Conservation (phyloP, 495 filamentous ascomycete species). For the Pyronema omphalodes region DNA sequence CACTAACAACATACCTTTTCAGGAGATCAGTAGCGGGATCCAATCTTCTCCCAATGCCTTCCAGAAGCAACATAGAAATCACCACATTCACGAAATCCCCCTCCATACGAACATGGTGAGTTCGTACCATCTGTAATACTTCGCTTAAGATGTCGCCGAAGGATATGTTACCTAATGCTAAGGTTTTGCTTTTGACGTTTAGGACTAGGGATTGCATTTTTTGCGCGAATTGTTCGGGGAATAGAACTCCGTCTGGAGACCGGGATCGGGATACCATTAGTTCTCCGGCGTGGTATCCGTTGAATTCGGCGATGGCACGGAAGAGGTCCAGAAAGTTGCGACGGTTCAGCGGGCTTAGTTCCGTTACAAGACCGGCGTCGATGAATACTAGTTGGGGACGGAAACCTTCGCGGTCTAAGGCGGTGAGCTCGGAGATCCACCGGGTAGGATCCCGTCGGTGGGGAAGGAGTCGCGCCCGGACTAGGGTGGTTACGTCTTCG, state of each 20-base stretch:
- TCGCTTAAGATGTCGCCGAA: constrained; percentile 89
- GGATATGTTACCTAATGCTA: constrained; percentile 85
- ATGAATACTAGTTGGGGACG: constrained; percentile 94
- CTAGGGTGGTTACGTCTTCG: constrained; percentile 73
- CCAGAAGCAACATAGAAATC: constrained; percentile 78
- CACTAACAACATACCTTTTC: constrained; percentile 38
- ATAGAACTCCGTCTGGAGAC: constrained; percentile 72
- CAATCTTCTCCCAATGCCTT: constrained; percentile 79
- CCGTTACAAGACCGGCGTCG: constrained; percentile 88
- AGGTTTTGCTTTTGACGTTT: constrained; percentile 69
- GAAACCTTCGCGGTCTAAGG: constrained; percentile 80
- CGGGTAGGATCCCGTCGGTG: constrained; percentile 39
- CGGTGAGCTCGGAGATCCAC: constrained; percentile 53
- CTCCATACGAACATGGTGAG: constrained; percentile 85
- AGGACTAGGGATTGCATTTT: constrained; percentile 94
- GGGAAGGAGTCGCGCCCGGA: constrained; percentile 52
- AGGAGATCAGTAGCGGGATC: constrained; percentile 80
- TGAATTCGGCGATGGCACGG: constrained; percentile 88
- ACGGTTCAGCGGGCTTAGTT: constrained; percentile 72
- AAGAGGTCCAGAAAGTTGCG: constrained; percentile 91
- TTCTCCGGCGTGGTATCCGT: constrained; percentile 85
- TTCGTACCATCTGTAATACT: constrained; percentile 78
- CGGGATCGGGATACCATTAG: constrained; percentile 92
- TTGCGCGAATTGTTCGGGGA: constrained; percentile 74
- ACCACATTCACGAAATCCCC: constrained; percentile 99